phyloP scores from a whole-genome alignment of 257 asterid species.

The Petunia secreta region DNA sequence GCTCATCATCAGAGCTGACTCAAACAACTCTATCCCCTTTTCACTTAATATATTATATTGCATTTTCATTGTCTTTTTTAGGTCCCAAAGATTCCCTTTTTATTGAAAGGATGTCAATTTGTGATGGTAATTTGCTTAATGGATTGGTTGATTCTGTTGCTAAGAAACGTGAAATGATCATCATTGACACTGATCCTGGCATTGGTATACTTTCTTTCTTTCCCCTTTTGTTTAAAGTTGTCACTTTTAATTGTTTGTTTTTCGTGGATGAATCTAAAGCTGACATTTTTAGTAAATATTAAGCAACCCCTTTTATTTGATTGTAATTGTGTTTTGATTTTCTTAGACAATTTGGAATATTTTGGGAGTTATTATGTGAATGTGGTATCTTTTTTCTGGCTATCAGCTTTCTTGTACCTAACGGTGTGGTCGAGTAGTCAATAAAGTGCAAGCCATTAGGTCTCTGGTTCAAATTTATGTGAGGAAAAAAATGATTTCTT shows the following conservation, averaged over 20 bases:
- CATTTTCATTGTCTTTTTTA: not conserved
- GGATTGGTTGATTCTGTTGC: slow-evolving; percentile 3
- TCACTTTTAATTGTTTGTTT: not conserved
- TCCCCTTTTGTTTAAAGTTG: not conserved
- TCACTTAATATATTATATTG: not conserved
- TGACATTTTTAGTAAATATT: not conserved
- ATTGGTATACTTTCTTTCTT: slow-evolving; percentile 33
- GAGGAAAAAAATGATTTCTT: too few relatives aligned
- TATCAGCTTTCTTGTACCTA: not conserved
- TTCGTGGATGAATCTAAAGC: not conserved
- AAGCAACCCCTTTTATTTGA: not conserved
- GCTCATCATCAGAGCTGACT: slow-evolving; percentile 23
- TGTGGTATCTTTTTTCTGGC: not conserved
- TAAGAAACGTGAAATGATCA: slow-evolving; percentile 31
- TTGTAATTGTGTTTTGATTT: not conserved
- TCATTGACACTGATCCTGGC: slow-evolving; percentile 57
- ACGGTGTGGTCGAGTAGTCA: too few relatives aligned
- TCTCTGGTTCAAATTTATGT: too few relatives aligned
- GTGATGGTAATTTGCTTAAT: slow-evolving; percentile 16
- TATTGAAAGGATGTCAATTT: slow-evolving; percentile 14
- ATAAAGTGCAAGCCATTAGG: too few relatives aligned
- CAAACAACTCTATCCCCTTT: slow-evolving; percentile 12
- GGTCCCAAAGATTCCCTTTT: not conserved
- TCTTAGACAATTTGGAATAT: not conserved
- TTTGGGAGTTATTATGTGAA: not conserved